Evolutionary conservation across 2,329 filamentous ascomycete genomes (phyloP).

Genomic region (Penicillium sp.): DNA sequence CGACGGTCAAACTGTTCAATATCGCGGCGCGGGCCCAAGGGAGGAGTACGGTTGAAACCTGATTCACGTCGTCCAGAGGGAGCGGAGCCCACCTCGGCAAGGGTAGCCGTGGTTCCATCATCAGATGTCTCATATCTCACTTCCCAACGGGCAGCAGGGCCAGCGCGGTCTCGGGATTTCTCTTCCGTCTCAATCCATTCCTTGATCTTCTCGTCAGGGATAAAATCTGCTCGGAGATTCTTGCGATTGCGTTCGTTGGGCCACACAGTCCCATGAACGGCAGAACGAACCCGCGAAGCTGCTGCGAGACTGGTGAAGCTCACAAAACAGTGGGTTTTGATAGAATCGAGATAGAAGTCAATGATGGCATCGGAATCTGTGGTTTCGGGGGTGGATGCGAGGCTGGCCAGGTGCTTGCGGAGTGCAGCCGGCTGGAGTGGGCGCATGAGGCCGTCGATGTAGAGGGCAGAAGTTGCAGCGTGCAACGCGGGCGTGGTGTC

Average conservation of each 20-base stretch:
- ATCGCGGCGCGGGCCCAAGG: constrained; percentile 27
- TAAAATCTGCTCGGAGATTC: constrained; percentile 82
- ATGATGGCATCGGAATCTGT: constrained; percentile 58
- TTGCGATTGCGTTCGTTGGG: constrained; percentile 83
- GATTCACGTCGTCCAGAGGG: constrained; percentile 28
- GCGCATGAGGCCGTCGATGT: constrained; percentile 87
- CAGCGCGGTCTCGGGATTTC: constrained; percentile 44
- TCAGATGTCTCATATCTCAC: constrained; percentile 64
- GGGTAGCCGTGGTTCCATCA: constrained; percentile 56
- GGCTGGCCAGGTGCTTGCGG: constrained; percentile 63
- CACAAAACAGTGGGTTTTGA: constrained; percentile 85
- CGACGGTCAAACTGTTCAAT: constrained; percentile 23
- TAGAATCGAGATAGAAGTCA: constrained; percentile 75
- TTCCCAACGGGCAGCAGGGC: constrained; percentile 62
- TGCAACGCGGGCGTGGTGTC: constrained; percentile 61
- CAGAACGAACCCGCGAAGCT: constrained; percentile 72
- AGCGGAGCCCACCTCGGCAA: constrained; percentile 50
- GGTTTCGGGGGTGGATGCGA: constrained; percentile 61
- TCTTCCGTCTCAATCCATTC: constrained; percentile 74
- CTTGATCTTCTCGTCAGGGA: constrained; percentile 70
- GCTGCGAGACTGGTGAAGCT: constrained; percentile 66
- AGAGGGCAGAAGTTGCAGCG: constrained; percentile 72
- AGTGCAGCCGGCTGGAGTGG: constrained; percentile 70
- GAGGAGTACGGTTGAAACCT: constrained; percentile 31
- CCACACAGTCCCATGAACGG: constrained; percentile 77